These are phyloP conservation scores for Hypoxylon sp. DNA, from an alignment of 2,329 filamentous ascomycete genomes.

Conservation along the genomic window DNA sequence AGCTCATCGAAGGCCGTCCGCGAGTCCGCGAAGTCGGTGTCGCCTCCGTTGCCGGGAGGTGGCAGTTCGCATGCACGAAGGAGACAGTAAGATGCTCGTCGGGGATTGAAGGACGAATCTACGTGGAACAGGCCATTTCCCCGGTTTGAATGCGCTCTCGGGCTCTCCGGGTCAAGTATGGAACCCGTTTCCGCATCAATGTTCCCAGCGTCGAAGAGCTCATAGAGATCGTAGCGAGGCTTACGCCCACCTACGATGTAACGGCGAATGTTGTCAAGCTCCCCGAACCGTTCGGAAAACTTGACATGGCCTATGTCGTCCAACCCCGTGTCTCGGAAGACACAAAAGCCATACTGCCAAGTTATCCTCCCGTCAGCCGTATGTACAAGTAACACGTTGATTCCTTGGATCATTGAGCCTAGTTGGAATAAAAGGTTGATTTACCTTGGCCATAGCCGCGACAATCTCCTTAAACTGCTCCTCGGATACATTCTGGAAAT, in stretches of 20 bases:
- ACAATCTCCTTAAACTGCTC: constrained; percentile 54
- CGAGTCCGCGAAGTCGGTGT: constrained; percentile 69
- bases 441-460: constrained; percentile 56
- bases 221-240: constrained; percentile 63
- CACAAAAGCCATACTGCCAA: constrained; percentile 66
- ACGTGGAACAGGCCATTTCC: constrained; percentile 69
- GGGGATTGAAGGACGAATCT: constrained; percentile 70
- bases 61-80: constrained; percentile 66
- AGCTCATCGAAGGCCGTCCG: constrained; percentile 66
- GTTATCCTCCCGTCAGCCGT: background rate
- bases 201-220: constrained; percentile 73
- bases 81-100: constrained; percentile 66
- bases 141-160: constrained; percentile 48
- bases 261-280: constrained; percentile 68
- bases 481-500: constrained; percentile 54
- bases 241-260: constrained; percentile 64
- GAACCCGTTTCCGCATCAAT: constrained; percentile 59
- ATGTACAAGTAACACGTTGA: background rate
- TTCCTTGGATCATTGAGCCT: background rate
- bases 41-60: constrained; percentile 62
- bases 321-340: constrained; percentile 66
- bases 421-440: background rate
- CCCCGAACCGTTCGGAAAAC: constrained; percentile 66
- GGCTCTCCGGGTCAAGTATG: constrained; percentile 43
- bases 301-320: constrained; percentile 66